Conservation (phyloP, 495 filamentous ascomycete genomes). For the Aspergillus ellipticus region DNA sequence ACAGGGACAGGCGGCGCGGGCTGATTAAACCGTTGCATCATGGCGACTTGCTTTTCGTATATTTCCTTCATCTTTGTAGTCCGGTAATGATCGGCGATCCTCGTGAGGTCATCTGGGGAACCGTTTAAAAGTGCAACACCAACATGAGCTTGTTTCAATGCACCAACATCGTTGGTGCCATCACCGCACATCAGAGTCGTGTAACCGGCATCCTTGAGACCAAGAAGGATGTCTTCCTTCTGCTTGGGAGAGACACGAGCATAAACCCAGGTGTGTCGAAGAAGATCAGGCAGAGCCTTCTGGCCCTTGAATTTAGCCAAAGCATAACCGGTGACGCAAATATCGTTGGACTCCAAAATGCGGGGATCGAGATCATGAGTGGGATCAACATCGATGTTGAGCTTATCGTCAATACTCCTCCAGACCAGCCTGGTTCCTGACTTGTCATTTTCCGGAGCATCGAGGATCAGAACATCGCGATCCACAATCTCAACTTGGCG, state of each 20-base stretch:
- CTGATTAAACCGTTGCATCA: constrained; percentile 94
- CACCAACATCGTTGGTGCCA: constrained; percentile 97
- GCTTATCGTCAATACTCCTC: constrained; percentile 91
- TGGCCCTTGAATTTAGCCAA: constrained; percentile 84
- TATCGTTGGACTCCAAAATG: constrained; percentile 82
- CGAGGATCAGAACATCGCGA: constrained; percentile 88
- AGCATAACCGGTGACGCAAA: constrained; percentile 95
- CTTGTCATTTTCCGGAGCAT: constrained; percentile 87
- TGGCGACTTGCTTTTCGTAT: constrained; percentile 87
- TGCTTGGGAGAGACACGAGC: constrained; percentile 97
- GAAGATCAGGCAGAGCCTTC: constrained; percentile 63
- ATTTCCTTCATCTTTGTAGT: constrained; percentile 97
- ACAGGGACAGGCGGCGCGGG: constrained; percentile 83
- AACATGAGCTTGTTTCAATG: constrained; percentile 96
- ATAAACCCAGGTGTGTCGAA: constrained; percentile 95
- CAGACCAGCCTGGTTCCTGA: constrained; percentile 82
- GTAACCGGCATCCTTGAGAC: constrained; percentile 93
- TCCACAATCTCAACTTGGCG: constrained; percentile 97
- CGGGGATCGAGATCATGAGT: constrained; percentile 73
- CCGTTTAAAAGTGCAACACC: constrained; percentile 96
- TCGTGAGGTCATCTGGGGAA: constrained; percentile 81
- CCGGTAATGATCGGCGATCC: constrained; percentile 87
- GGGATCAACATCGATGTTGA: constrained; percentile 83
- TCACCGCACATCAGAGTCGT: constrained; percentile 99
- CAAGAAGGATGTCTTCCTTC: constrained; percentile 96